Evolutionary conservation across 441 rosid species (phyloP).

Genomic region (Adansonia gregorii): DNA sequence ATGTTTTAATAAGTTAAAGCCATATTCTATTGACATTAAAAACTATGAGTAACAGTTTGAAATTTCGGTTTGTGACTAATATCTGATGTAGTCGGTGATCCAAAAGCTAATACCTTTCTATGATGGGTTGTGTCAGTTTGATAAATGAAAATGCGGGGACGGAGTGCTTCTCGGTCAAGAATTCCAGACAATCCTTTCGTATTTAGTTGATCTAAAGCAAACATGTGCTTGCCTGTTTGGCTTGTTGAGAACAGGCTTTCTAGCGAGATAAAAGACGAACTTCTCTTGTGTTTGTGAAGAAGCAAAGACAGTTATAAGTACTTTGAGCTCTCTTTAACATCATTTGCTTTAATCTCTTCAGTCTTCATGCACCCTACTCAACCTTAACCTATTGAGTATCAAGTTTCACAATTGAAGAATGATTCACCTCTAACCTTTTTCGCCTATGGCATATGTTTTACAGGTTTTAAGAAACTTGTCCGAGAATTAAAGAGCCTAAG

Average conservation of each 20-base stretch:
- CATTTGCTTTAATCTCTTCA: not conserved
- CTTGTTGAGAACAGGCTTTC: conserved; percentile 81
- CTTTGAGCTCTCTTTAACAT: conserved; percentile 28
- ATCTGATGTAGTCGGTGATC: not conserved
- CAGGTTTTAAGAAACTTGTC: not conserved
- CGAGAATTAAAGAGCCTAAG: too few species aligned
- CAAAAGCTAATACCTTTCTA: conserved; percentile 16
- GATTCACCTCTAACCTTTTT: not conserved
- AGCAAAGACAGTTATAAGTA: conserved; percentile 50
- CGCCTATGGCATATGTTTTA: not conserved
- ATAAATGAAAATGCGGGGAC: conserved; percentile 38
- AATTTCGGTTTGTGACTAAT: not conserved
- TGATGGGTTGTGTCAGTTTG: conserved; percentile 45
- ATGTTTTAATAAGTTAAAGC: not conserved
- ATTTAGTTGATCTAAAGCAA: conserved; percentile 66
- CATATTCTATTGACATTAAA: not conserved
- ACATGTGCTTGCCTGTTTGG: conserved; percentile 73
- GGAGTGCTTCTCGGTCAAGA: conserved; percentile 39
- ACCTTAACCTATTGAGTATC: not conserved
- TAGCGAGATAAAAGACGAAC: conserved; percentile 66
- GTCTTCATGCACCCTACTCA: not conserved
- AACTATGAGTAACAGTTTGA: not conserved
- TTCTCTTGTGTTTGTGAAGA: conserved; percentile 66
- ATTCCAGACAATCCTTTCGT: conserved; percentile 59
- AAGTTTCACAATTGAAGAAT: not conserved